Conservation (phyloP, 139 green algal genomes). For the Closterium sp. region DNA sequence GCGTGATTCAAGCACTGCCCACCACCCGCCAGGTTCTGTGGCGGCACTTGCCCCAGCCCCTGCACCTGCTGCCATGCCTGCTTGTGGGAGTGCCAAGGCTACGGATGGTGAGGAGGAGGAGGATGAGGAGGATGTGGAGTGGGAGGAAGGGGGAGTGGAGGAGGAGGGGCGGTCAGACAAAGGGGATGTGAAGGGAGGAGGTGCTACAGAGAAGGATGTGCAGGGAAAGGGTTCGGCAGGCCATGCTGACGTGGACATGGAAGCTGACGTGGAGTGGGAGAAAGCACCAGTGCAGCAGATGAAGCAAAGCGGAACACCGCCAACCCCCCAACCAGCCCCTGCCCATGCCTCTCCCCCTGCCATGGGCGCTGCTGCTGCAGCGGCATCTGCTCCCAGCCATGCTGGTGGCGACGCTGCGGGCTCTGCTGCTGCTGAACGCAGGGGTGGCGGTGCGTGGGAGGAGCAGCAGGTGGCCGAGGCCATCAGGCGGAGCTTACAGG, state of each 20-base stretch:
- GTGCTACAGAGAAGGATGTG: neutral
- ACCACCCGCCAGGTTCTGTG: too few species aligned
- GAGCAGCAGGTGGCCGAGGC: slow-evolving; percentile 37
- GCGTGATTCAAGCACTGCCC: too few species aligned
- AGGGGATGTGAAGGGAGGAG: neutral
- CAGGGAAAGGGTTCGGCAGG: neutral
- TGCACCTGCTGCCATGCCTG: neutral
- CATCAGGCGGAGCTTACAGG: slow-evolving; percentile 29
- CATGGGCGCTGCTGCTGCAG: neutral
- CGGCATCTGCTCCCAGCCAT: neutral
- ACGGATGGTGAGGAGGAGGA: neutral
- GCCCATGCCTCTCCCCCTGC: neutral
- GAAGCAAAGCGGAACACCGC: neutral
- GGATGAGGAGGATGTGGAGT: neutral
- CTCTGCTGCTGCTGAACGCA: neutral
- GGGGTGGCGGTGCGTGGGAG: neutral
- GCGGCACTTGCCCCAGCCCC: neutral
- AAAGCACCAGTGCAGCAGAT: slow-evolving; percentile 8
- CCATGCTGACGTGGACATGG: neutral
- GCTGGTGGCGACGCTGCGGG: too few species aligned
- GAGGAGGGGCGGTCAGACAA: neutral
- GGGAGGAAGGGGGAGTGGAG: neutral
- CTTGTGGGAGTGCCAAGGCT: neutral
- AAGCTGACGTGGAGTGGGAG: slow-evolving; percentile 19
- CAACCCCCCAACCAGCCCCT: neutral